Base-by-base conservation (phyloP, 2,329 filamentous ascomycete species). In the Penicillium sp. region DNA sequence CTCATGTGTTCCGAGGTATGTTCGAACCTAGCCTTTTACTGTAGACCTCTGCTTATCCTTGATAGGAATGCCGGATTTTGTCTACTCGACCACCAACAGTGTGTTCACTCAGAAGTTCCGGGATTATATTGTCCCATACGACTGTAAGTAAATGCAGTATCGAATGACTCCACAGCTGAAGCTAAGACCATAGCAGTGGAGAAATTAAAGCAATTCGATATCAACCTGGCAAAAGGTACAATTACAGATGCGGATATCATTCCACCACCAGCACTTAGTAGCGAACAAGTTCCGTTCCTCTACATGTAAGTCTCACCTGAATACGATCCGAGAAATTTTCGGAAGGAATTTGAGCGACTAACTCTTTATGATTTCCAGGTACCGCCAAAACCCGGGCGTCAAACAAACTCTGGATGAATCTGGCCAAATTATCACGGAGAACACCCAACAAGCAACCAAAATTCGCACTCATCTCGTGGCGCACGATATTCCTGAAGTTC, bases 331-430 rank as follows among this genome's bases (percentile, higher is more conserved):
- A 11, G 18, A 11, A 6, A 40, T 18, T 6, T n/a, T 4, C n/a
- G 5, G 37, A 22, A 20, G 9, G 18, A 20, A 5, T 14, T 40
- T 3, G 11, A 22, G 18, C 12, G 25, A 11, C 41, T 43, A 18
- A 41, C 29, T 22, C 2, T 12, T 12, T 40, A 8, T 40, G 8
- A 35, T 8, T 12, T 23, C 87, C 73, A 86, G 86, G 59, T 97
- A 95, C 74, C 87, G 89, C 35, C 93, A 97, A 74, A 96, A 96
- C 58, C 85, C 89, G 0, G 88, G 88, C 51, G 88, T 92, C 25
- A 86, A 85, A 51, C 85, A 85, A 55, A 75, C 78, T 4, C 72
- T 81, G 43, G 82, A 85, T 51, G 81, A 79, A 63, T 59, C 81
- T 78, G 72, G 84, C 80, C 73, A 89, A 81, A 68, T 83, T 74